Percentiles rank a stretch among this genome's conserved stretches.
Conservation (phyloP, 225 moss, liverwort and hornwort genomes). For the Marchantia polymorpha region DNA sequence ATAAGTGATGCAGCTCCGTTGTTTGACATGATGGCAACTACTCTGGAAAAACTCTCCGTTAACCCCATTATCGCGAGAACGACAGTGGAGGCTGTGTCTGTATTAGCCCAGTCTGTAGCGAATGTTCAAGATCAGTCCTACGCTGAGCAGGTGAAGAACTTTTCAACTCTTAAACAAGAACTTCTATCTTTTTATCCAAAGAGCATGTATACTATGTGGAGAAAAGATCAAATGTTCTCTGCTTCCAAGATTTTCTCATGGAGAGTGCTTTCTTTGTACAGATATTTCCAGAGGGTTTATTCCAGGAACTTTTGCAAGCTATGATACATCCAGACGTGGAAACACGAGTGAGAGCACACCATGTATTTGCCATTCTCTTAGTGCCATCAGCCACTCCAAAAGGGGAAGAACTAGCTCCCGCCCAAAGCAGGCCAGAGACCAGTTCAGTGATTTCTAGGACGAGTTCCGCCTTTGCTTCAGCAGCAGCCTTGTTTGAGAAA, state of each 20-base stretch:
- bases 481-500: conserved; percentile 79
- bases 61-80: conserved; percentile 63
- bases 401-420: conserved; percentile 31
- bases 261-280: conserved; percentile 24
- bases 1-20: conserved; percentile 83
- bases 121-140: conserved; percentile 72
- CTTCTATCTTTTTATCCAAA: neutral
- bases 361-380: conserved; percentile 74
- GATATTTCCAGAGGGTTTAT: conserved; percentile 83
- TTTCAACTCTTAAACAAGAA: neutral
- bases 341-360: conserved; percentile 75
- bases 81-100: conserved; percentile 75
- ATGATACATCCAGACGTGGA: conserved; percentile 85
- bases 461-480: conserved; percentile 70
- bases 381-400: conserved; percentile 61
- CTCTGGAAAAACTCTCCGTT: conserved; percentile 64
- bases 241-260: neutral
- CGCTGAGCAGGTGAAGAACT: conserved; percentile 64
- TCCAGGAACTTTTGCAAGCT: conserved; percentile 79
- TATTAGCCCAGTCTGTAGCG: conserved; percentile 75
- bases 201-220: too few species aligned
- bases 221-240: conserved; percentile 24
- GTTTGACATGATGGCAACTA: conserved; percentile 90
- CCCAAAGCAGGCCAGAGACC: conserved; percentile 24
- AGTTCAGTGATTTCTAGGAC: conserved; percentile 33